Base-by-base conservation (phyloP, 179 eudicot species). In the Beta macrorhiza region DNA sequence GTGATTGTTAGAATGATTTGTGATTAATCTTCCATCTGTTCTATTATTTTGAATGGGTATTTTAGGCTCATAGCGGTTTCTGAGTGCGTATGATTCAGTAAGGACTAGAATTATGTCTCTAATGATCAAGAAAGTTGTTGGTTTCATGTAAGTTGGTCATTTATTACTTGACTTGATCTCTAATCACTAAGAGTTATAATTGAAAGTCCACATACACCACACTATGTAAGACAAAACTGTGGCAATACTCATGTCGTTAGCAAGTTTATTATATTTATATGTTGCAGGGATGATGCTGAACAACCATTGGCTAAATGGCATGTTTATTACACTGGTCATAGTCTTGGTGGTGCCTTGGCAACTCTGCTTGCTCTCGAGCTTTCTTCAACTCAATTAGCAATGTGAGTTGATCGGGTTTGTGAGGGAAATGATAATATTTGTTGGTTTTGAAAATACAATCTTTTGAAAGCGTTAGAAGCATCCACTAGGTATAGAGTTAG, bases 321-420 rank as follows among this genome's bases (percentile, higher is more conserved):
- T 84, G 88, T 93, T 52, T 92, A 90, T 80, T 89, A 91, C 83
- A 95, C 99, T 74, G 99, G 99, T 78, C 99, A 95, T 86, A 95
- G 99, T 85, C 89, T 95, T 84, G 99, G 99, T 70, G 99, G 99
- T 85, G 99, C 98, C 75, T 83, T 95, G 69, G 98, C 99, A 79
- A 95, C 99, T 79, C 92, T 93, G 77, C 94, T 93, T 77, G 97
- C 99, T 83, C 91, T 95, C 82, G 99, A 95, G 87, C 92, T 95
- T 79, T 90, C 95, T 80, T 95, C 99, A 45, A 90, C 97, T 72
- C 97, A 93, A 83, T 72, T 95, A 82, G 90, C 95, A 76, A 92
- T 88, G 99, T 95, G 84, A 93, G 98, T 82, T 77, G 79, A 25
- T 25, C 25, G 25, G 25, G 25, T 25, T 25, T 25, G 25, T 25